Evolutionary conservation across 257 asterid genomes (phyloP), one percentile per base, ranked within the genome.

Genomic region (Eustoma russellianum): DNA sequence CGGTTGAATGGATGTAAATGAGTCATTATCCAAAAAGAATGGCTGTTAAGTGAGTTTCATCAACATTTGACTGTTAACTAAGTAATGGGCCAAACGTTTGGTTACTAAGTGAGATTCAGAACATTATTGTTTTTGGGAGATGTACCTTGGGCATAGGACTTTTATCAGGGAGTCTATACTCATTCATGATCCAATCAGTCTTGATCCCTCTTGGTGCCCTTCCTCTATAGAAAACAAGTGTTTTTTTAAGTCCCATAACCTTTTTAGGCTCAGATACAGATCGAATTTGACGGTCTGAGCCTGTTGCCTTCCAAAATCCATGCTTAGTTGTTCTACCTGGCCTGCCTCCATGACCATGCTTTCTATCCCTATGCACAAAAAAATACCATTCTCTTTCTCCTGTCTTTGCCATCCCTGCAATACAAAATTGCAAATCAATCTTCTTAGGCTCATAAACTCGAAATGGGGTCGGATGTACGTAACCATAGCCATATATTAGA

Each of bases 151-250:
- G 79, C 5, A 60, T 56, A 17, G 77, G 58, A 35, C 5, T 35
- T 9, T 35, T 35, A n/a, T 83, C 81, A 2, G 94, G 86, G 50
- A 87, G 75, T 16, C 85, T 79, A 33, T 77, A 87, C 69, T 87
- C 96, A 15, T 87, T 83, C 96, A 87, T 87, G 66, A 87, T 68
- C 94, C 96, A 87, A n/a, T n/a, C n/a, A n/a, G n/a, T n/a, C n/a
- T n/a, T n/a, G n/a, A n/a, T n/a, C n/a, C n/a, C n/a, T n/a, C 53
- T 69, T 11, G 96, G 94, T 18, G 96, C 96, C 46, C 94, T 74
- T 11, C 96, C 96, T 46, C 73, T 62, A 50, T 87, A 87, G 68
- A 81, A 87, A 13, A 87, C 96, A 24, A 87, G 64, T 0, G 96
- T 87, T 52, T 83, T 87, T 72, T 67, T 87, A 8, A 77, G 61